phyloP scores from a whole-genome alignment of 345 rosid species.

The Murraya koenigii region DNA sequence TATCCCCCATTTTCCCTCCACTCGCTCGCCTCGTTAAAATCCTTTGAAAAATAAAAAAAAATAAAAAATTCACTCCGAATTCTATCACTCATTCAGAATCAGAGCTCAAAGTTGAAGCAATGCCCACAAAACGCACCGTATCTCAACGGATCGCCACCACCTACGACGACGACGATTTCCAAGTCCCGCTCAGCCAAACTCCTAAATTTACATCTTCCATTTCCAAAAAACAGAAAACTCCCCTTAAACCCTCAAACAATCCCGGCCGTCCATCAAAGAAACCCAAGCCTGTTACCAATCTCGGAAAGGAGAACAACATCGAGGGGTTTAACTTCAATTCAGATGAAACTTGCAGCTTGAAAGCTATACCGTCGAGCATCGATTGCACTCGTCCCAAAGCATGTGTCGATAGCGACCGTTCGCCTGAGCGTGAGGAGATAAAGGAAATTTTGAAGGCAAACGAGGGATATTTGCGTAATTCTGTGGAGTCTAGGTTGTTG shows the following conservation, averaged over 20 bases:
- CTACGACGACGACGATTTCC: slow-evolving; percentile 49
- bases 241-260: slow-evolving; percentile 32
- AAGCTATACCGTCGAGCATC: slow-evolving; percentile 61
- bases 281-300: slow-evolving; percentile 22
- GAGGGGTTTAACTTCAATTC: neutral
- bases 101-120: neutral
- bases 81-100: neutral
- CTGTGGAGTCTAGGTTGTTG: slow-evolving; percentile 58
- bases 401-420: slow-evolving; percentile 2
- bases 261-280: slow-evolving; percentile 39
- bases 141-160: slow-evolving; percentile 8
- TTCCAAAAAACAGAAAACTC: slow-evolving; percentile 15
- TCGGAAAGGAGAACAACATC: slow-evolving; percentile 49
- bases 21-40: neutral
- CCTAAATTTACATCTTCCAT: slow-evolving; percentile 7
- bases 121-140: slow-evolving; percentile 5
- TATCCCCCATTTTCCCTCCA: slow-evolving; percentile 9
- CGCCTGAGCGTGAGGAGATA: slow-evolving; percentile 1
- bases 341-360: slow-evolving; percentile 50
- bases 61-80: neutral
- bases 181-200: slow-evolving; percentile 43
- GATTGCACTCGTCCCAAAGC: slow-evolving; percentile 30
- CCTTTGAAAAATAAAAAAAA: neutral
- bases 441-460: slow-evolving; percentile 29
- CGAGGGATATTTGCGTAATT: slow-evolving; percentile 49